phyloP scores from a whole-genome alignment of 2,329 filamentous ascomycete species.

The Periglandula ipomoeae region DNA sequence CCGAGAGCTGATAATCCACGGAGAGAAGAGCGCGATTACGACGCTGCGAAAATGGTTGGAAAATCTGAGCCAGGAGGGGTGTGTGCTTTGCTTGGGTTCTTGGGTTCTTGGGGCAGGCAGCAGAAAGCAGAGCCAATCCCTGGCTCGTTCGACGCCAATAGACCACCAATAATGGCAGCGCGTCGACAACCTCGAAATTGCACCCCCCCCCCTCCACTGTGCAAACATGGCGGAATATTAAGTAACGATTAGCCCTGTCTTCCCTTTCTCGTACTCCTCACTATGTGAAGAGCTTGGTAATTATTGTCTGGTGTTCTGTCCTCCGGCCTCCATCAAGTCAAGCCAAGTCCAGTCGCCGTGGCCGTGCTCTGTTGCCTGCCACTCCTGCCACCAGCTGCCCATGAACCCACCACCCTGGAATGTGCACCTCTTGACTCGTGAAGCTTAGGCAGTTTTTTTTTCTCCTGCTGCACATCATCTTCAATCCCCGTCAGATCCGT shows the following conservation, averaged over 20 bases:
- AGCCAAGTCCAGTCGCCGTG: no score
- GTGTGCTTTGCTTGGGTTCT: background rate
- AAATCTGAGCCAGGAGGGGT: background rate
- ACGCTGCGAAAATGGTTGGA: background rate
- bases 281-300: no score
- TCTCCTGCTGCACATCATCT: slow-evolving; percentile 5
- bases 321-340: no score
- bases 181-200: background rate
- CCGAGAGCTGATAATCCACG: background rate
- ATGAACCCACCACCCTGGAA: background rate
- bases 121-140: background rate
- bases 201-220: no score
- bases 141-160: background rate
- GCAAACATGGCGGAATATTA: no score
- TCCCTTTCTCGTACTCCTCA: no score
- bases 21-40: slow-evolving; percentile 7
- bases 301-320: no score
- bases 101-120: background rate
- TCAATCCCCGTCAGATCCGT: slow-evolving; percentile 1
- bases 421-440: slow-evolving; percentile 7
- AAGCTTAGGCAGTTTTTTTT: background rate
- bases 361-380: background rate
- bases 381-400: background rate
- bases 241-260: no score
- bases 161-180: background rate